Evolutionary conservation across 2,329 filamentous ascomycete species (phyloP).

Genomic region (Colletotrichum cereale): DNA sequence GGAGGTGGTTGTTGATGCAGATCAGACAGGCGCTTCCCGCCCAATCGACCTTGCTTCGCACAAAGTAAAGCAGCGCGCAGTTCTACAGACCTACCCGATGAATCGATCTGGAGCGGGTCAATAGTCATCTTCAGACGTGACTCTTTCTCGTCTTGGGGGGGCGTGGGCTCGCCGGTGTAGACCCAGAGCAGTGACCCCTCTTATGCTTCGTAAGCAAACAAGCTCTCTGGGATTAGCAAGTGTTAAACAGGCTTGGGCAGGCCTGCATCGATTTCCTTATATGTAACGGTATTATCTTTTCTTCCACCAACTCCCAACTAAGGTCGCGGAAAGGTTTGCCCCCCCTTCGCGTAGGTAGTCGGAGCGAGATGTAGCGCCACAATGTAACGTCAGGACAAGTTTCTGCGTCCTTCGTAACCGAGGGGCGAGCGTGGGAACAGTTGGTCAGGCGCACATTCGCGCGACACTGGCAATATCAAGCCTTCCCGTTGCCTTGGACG

Average conservation of each 20-base stretch:
- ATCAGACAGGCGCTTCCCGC: constrained; percentile 12
- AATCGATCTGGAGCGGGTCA: no score
- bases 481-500: constrained; percentile 7
- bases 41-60: not conserved
- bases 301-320: not conserved
- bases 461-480: not conserved
- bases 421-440: not conserved
- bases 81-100: not conserved
- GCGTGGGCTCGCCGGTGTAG: no score
- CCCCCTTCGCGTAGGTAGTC: not conserved
- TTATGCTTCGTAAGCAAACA: not conserved
- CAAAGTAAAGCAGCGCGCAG: no score
- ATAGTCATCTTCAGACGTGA: no score
- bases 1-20: constrained; percentile 16
- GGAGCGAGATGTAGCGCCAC: not conserved
- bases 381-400: constrained; percentile 13
- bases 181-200: not conserved
- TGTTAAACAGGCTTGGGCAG: not conserved
- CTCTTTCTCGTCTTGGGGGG: no score
- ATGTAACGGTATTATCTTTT: no score
- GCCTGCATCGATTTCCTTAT: not conserved
- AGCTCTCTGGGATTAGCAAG: not conserved
- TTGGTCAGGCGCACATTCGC: constrained; percentile 9
- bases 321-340: not conserved
- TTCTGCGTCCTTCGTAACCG: not conserved